Evolutionary conservation across 306 rosid species (phyloP).

Genomic region (Sphenostylis stenocarpa): DNA sequence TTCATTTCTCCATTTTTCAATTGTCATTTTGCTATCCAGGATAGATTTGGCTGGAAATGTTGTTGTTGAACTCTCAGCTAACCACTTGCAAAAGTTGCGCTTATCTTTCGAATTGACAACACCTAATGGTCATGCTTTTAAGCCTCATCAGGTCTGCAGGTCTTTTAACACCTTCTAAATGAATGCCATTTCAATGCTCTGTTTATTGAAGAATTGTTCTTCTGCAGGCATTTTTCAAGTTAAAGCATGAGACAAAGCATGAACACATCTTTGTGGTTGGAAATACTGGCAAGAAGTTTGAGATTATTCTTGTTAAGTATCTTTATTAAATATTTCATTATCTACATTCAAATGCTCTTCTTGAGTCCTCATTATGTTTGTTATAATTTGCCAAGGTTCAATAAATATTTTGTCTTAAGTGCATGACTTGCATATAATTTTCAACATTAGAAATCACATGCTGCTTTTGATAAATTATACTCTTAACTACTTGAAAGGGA

Average conservation of each 20-base stretch:
- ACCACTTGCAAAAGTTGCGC: constrained; percentile 91
- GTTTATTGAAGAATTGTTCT: constrained; percentile 40
- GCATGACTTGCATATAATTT: not conserved
- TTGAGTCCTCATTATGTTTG: not conserved
- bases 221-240: constrained; percentile 84
- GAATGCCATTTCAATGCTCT: constrained; percentile 23
- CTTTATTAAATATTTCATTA: constrained; percentile 15
- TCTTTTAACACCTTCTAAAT: constrained; percentile 27
- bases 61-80: constrained; percentile 70
- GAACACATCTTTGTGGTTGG: constrained; percentile 88
- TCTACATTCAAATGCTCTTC: constrained; percentile 11
- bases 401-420: not conserved
- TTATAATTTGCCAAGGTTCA: not conserved
- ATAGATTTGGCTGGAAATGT: constrained; percentile 74
- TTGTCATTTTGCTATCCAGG: constrained; percentile 45
- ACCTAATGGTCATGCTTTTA: constrained; percentile 67
- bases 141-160: constrained; percentile 91
- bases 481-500: not conserved
- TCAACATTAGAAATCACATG: not conserved
- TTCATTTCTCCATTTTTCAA: constrained; percentile 33
- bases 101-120: constrained; percentile 78
- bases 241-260: constrained; percentile 79
- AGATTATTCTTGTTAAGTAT: constrained; percentile 82
- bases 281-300: constrained; percentile 75
- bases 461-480: not conserved